phyloP scores from a whole-genome alignment of 306 rosid species.

The Purshia tridentata region DNA sequence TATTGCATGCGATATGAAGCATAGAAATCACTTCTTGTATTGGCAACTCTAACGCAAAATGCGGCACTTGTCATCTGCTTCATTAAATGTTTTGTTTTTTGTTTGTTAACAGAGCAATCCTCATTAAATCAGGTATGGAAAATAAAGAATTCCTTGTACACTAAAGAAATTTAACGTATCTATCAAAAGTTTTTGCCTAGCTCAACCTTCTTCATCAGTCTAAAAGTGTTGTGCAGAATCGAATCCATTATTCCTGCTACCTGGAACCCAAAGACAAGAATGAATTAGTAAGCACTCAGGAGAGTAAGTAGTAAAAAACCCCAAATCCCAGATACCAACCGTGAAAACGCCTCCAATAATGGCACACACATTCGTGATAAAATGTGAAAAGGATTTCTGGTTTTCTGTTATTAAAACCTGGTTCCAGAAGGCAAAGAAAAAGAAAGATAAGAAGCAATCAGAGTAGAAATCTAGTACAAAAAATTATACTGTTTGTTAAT shows the following conservation, averaged over 20 bases:
- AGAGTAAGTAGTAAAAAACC: constrained; percentile 1
- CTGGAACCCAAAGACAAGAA: constrained; percentile 49
- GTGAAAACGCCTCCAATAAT: constrained; percentile 97
- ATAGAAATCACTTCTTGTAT: not conserved
- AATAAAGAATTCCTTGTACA: constrained; percentile 32
- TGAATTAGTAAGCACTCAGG: constrained; percentile 4
- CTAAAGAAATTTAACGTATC: constrained; percentile 31
- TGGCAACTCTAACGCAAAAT: not conserved
- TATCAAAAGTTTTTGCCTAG: constrained; percentile 84
- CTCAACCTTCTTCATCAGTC: constrained; percentile 75
- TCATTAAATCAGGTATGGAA: constrained; percentile 23
- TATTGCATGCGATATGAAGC: not conserved
- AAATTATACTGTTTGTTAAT: constrained; percentile 9
- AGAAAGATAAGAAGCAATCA: constrained; percentile 11
- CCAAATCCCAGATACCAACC: constrained; percentile 51
- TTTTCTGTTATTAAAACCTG: constrained; percentile 85
- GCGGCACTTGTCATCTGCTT: not conserved
- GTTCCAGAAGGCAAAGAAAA: constrained; percentile 20
- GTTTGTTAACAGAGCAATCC: constrained; percentile 7
- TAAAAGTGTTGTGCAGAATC: constrained; percentile 72
- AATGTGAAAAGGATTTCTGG: constrained; percentile 84
- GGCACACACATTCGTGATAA: constrained; percentile 87
- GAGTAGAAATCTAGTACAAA: constrained; percentile 16
- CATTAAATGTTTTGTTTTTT: constrained; percentile 17
- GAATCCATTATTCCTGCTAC: constrained; percentile 97